phyloP scores from a whole-genome alignment of 2,329 filamentous ascomycete genomes.

The Aspergillus spinulosporus region DNA sequence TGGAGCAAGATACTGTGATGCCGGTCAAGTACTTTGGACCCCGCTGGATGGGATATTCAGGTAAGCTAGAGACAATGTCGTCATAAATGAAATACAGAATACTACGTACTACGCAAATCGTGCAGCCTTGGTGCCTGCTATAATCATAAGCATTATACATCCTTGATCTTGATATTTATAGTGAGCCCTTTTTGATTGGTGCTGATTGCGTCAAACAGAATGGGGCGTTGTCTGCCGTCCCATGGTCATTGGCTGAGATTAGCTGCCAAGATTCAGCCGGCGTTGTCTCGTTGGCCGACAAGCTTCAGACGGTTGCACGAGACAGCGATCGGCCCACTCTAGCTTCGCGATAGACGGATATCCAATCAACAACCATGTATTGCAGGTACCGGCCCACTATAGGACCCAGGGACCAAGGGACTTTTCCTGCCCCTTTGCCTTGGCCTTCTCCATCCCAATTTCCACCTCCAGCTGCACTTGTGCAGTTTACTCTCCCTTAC shows the following conservation, averaged over 20 bases:
- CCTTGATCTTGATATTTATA: constrained; percentile 8
- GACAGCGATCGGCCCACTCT: constrained; percentile 22
- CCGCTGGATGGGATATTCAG: neutral
- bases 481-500: neutral
- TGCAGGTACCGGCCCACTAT: neutral
- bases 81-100: neutral
- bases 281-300: constrained; percentile 15
- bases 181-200: constrained; percentile 2
- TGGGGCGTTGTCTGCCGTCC: neutral
- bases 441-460: constrained; percentile 6
- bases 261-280: neutral
- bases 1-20: constrained; percentile 54
- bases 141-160: constrained; percentile 7
- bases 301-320: constrained; percentile 26
- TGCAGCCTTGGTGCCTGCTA: neutral
- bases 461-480: neutral
- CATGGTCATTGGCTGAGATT: neutral
- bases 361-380: constrained; percentile 15
- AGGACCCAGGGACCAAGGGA: constrained; percentile 3
- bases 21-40: neutral
- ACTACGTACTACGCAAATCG: neutral
- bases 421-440: constrained; percentile 12
- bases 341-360: constrained; percentile 16
- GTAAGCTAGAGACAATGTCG: neutral
- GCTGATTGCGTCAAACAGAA: neutral